Conservation (phyloP, 768 basidiomycete genomes). For the Phlebiopsis gigantea region DNA sequence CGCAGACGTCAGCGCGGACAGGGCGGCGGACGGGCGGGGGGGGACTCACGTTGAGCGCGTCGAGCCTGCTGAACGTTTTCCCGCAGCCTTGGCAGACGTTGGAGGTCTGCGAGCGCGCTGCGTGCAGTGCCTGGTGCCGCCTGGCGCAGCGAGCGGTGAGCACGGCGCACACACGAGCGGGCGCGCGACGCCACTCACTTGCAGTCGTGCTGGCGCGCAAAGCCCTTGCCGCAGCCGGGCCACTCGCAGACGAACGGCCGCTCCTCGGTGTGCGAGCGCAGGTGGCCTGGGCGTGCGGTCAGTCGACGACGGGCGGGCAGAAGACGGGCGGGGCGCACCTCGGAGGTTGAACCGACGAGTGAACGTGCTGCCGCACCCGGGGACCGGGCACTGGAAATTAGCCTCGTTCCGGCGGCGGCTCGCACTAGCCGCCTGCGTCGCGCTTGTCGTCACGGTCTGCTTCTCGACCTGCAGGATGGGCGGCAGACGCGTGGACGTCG, state of each 20-base stretch:
- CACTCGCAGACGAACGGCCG: conserved; percentile 91
- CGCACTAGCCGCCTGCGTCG: conserved; percentile 87
- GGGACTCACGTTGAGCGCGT: conserved; percentile 83
- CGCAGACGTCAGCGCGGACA: conserved; percentile 17
- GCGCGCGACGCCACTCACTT: conserved; percentile 57
- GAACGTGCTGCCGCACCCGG: conserved; percentile 34
- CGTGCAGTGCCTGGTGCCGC: conserved; percentile 88
- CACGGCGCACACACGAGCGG: not conserved
- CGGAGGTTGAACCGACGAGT: conserved; percentile 86
- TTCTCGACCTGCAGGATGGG: conserved; percentile 90
- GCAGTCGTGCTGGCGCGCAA: conserved; percentile 95
- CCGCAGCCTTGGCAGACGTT: conserved; percentile 90
- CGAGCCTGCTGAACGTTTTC: conserved; percentile 90
- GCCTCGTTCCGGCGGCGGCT: conserved; percentile 88
- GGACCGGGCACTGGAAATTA: conserved; percentile 57
- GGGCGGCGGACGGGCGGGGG: conserved; percentile 21
- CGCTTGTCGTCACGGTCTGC: conserved; percentile 91
- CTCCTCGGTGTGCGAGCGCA: conserved; percentile 94
- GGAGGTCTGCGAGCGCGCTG: conserved; percentile 65
- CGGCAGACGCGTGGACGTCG: conserved; percentile 45
- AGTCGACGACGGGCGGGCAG: not conserved
- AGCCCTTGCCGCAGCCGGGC: conserved; percentile 92
- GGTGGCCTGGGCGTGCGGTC: conserved; percentile 56
- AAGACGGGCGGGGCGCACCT: conserved; percentile 40
- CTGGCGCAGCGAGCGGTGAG: conserved; percentile 31